phyloP scores from a whole-genome alignment of 2,329 filamentous ascomycete species.

The Emmonsiellopsis sp. region DNA sequence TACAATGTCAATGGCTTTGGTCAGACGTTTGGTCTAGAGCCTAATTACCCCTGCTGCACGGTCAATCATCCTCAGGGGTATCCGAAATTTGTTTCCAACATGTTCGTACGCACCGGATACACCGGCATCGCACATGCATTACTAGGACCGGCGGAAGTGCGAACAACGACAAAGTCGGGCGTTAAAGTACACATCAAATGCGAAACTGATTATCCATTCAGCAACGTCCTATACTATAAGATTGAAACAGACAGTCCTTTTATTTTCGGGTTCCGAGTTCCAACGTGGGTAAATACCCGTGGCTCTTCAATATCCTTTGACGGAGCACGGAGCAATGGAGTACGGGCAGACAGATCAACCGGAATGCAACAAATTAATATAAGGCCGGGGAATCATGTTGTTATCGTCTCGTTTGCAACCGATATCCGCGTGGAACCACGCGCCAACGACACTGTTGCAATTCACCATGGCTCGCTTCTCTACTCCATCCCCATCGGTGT shows the following conservation, averaged over 20 bases:
- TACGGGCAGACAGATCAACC: constrained; percentile 24
- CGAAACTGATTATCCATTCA: constrained; percentile 43
- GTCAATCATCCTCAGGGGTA: constrained; percentile 51
- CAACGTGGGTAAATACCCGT: constrained; percentile 30
- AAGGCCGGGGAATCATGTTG: constrained; percentile 20
- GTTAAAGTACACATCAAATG: constrained; percentile 34
- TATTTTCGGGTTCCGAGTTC: constrained; percentile 39
- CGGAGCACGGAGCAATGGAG: constrained; percentile 9
- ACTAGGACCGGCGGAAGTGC: constrained; percentile 37
- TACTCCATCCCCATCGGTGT: constrained; percentile 34
- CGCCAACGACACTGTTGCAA: constrained; percentile 34
- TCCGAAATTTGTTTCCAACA: constrained; percentile 45
- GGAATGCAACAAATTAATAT: constrained; percentile 31
- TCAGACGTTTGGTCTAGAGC: constrained; percentile 44
- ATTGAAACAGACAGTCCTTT: constrained; percentile 28
- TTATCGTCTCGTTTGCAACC: constrained; percentile 26
- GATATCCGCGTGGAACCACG: constrained; percentile 25
- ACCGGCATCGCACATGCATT: constrained; percentile 43
- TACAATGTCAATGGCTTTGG: constrained; percentile 39
- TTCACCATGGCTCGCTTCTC: constrained; percentile 37
- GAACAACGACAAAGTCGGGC: constrained; percentile 27
- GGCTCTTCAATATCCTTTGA: constrained; percentile 17
- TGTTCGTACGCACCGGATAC: constrained; percentile 35
- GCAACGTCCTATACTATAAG: constrained; percentile 29
- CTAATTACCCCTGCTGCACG: constrained; percentile 46